Conservation (phyloP, 164 flowering plant genomes). For the Euptelea pleiosperma region DNA sequence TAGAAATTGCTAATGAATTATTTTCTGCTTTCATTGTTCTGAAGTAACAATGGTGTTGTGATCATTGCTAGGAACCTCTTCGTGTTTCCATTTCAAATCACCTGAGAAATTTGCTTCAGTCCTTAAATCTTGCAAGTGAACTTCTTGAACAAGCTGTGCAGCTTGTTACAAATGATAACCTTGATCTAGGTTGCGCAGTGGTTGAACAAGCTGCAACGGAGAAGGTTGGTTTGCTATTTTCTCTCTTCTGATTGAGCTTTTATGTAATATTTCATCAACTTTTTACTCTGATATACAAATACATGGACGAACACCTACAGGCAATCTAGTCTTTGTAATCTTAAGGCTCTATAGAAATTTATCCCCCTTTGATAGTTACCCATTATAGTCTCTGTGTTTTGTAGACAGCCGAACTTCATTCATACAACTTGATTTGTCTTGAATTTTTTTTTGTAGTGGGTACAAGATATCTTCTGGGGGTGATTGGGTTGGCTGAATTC, state of each 20-base stretch:
- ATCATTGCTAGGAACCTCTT: constrained; percentile 70
- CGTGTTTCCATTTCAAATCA: constrained; percentile 78
- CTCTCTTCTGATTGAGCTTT: neutral
- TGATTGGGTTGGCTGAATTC: no score
- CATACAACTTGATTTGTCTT: no score
- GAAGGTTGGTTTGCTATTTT: constrained; percentile 45
- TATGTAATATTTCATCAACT: neutral
- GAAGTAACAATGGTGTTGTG: neutral
- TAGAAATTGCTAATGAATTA: neutral
- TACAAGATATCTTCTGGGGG: no score
- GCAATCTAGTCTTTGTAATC: no score
- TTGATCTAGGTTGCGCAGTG: constrained; percentile 89
- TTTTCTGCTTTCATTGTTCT: neutral
- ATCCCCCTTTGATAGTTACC: no score
- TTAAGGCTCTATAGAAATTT: no score
- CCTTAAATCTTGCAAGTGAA: constrained; percentile 50
- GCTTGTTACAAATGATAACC: constrained; percentile 90
- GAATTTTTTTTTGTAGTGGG: no score
- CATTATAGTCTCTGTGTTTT: no score
- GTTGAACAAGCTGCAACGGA: constrained; percentile 97
- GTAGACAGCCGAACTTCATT: no score
- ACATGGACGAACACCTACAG: no score
- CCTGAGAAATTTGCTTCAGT: constrained; percentile 64
- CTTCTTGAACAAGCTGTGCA: constrained; percentile 75
- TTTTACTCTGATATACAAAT: no score